Percentiles rank a stretch among this genome's conserved stretches.
Conservation (phyloP, 345 rosid species). For the Iberis pinnata region DNA sequence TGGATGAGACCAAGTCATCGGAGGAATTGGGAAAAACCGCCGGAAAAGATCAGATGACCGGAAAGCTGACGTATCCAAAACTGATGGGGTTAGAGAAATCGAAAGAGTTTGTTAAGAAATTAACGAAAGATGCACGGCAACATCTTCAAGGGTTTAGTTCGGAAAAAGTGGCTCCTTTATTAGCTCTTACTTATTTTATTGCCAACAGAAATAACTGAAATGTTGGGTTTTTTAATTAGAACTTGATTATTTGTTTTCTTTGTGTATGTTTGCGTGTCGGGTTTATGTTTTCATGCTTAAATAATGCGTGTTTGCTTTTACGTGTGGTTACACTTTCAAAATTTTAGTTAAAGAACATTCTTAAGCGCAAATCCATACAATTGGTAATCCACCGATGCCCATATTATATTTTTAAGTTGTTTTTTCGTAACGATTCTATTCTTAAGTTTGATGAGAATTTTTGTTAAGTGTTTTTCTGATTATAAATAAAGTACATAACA, state of each 20-base stretch:
- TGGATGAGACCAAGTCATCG: constrained; percentile 81
- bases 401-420: too few relatives aligned
- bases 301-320: constrained; percentile 18
- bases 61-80: constrained; percentile 72
- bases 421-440: too few relatives aligned
- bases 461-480: too few relatives aligned
- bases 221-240: neutral
- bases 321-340: constrained; percentile 12
- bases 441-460: too few relatives aligned
- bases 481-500: too few relatives aligned
- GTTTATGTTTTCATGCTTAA: constrained; percentile 24
- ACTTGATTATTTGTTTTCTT: constrained; percentile 7
- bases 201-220: constrained; percentile 62
- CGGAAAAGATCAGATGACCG: constrained; percentile 74
- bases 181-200: constrained; percentile 74
- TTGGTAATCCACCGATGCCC: too few relatives aligned
- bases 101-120: constrained; percentile 49
- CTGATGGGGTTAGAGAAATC: constrained; percentile 68
- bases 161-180: constrained; percentile 65
- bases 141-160: constrained; percentile 57
- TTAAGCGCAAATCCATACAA: constrained; percentile 4
- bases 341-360: neutral
- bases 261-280: constrained; percentile 9
- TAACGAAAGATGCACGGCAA: constrained; percentile 58
- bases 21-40: constrained; percentile 88